These are phyloP conservation scores for Ophiosphaerella korrae DNA, from an alignment of 2,329 filamentous ascomycete species.

Conservation along the genomic window DNA sequence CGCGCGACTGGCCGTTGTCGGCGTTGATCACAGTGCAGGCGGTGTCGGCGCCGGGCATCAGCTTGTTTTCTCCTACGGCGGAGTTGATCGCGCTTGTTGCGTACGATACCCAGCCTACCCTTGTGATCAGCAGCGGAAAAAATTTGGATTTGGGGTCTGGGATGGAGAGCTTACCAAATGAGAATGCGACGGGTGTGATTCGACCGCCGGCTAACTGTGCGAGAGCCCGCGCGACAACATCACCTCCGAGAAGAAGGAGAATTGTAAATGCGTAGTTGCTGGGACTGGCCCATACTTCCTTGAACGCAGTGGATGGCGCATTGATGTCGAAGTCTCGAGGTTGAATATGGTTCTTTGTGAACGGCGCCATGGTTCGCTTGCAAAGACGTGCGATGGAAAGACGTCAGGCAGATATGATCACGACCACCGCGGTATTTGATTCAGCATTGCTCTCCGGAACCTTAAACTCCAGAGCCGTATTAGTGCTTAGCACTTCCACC, in stretches of 20 bases:
- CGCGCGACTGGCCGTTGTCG: constrained; percentile 10
- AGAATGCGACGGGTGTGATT: constrained; percentile 26
- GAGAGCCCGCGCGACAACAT: constrained; percentile 16
- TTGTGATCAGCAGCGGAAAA: background rate
- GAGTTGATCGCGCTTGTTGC: constrained; percentile 13
- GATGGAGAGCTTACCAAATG: constrained; percentile 18
- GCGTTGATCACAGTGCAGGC: constrained; percentile 16
- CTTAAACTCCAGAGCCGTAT: too few relatives aligned
- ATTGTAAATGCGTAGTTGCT: constrained; percentile 12
- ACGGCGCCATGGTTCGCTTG: constrained; percentile 8
- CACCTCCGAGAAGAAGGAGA: constrained; percentile 17
- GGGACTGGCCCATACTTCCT: constrained; percentile 3
- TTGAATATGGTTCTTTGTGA: constrained; percentile 1
- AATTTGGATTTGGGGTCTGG: background rate
- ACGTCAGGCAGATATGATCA: background rate
- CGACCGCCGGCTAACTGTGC: constrained; percentile 23
- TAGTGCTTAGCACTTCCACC: too few relatives aligned
- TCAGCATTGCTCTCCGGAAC: too few relatives aligned
- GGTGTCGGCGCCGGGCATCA: constrained; percentile 19
- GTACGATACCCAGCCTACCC: constrained; percentile 21
- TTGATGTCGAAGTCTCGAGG: constrained; percentile 10
- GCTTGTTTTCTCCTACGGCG: constrained; percentile 16
- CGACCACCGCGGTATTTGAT: too few relatives aligned
- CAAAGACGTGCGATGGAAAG: background rate
- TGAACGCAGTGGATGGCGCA: constrained; percentile 7